These are phyloP conservation scores for Amanita subjunquillea DNA, from an alignment of 768 basidiomycete genomes.

Conservation along the genomic window DNA sequence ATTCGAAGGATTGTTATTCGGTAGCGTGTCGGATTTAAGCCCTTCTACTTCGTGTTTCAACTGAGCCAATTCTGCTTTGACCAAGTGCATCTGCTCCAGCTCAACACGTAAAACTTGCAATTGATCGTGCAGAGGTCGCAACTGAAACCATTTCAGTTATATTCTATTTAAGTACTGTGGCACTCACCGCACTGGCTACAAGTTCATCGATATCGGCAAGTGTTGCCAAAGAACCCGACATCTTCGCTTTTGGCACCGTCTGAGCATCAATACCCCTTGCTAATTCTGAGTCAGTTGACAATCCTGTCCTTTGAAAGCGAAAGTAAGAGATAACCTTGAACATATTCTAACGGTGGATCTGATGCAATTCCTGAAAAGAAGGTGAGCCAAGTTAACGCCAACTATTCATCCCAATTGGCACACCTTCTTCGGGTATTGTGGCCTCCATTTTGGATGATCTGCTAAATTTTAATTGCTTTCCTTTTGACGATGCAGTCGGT, in stretches of 20 bases:
- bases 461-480: slow-evolving; percentile 39
- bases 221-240: slow-evolving; percentile 11
- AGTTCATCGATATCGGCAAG: slow-evolving; percentile 16
- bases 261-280: neutral
- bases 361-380: slow-evolving; percentile 12
- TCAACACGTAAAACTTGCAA: slow-evolving; percentile 36
- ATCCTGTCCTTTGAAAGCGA: neutral
- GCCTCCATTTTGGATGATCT: slow-evolving; percentile 41
- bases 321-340: neutral
- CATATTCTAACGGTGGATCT: slow-evolving; percentile 7
- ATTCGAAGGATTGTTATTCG: neutral
- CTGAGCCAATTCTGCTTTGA: slow-evolving; percentile 22
- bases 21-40: slow-evolving; percentile 5
- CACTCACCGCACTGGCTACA: slow-evolving; percentile 25
- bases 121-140: slow-evolving; percentile 43
- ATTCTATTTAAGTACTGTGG: neutral
- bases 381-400: neutral
- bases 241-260: neutral
- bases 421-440: slow-evolving; percentile 28
- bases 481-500: slow-evolving; percentile 39
- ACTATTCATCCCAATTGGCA: slow-evolving; percentile 30
- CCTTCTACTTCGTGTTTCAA: slow-evolving; percentile 20
- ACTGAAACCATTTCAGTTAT: slow-evolving; percentile 12
- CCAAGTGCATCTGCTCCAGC: slow-evolving; percentile 24
- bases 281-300: neutral